Conservation (phyloP, 345 rosid genomes). For the Fremontodendron californicum region DNA sequence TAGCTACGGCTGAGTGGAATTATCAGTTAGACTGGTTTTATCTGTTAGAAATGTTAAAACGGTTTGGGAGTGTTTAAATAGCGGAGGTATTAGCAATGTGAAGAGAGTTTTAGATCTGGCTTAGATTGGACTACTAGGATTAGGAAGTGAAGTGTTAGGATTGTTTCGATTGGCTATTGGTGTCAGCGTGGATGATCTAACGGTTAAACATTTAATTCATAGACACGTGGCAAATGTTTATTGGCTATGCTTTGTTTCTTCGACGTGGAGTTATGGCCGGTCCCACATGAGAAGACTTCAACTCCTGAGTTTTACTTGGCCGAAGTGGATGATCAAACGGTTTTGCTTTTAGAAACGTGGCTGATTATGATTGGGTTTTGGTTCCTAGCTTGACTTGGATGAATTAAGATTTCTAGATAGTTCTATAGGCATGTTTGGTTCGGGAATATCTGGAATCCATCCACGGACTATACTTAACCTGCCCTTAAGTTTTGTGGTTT, state of each 20-base stretch:
- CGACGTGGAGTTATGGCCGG: constrained; percentile 42
- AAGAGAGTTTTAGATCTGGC: constrained; percentile 7
- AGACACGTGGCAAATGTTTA: constrained; percentile 35
- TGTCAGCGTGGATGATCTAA: constrained; percentile 46
- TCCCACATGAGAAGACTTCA: constrained; percentile 21
- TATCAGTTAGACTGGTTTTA: not conserved
- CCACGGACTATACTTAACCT: not conserved
- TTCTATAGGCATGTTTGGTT: not conserved
- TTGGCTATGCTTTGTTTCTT: constrained; percentile 24
- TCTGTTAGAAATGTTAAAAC: not conserved
- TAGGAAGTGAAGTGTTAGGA: not conserved
- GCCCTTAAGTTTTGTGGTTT: too few species aligned
- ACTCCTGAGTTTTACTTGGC: constrained; percentile 14
- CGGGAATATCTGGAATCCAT: not conserved
- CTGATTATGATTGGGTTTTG: constrained; percentile 6
- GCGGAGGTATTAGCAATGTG: not conserved
- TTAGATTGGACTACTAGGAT: not conserved
- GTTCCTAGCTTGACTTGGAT: not conserved
- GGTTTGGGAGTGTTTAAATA: constrained; percentile 4
- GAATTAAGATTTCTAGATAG: not conserved
- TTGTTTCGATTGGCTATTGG: constrained; percentile 3
- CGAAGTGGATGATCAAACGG: constrained; percentile 24
- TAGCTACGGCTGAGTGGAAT: not conserved
- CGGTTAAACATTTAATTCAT: not conserved
- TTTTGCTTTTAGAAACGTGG: constrained; percentile 24